Conservation (phyloP, 2,329 filamentous ascomycete genomes). For the Fusarium longipes region DNA sequence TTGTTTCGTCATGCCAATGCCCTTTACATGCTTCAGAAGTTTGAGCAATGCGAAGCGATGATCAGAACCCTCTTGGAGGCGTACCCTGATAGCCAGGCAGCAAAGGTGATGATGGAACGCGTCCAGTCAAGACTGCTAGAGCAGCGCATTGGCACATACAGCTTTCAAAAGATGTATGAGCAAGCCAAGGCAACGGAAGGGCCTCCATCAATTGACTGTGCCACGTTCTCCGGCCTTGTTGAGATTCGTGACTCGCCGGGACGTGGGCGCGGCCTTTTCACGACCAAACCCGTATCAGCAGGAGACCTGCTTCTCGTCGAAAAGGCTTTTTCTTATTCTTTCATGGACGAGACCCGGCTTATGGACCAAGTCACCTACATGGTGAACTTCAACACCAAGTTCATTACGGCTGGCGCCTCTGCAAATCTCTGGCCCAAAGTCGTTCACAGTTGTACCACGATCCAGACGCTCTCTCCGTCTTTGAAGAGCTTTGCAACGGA, state of each 20-base stretch:
- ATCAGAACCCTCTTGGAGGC: constrained; percentile 47
- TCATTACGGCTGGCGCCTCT: constrained; percentile 52
- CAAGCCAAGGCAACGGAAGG: constrained; percentile 47
- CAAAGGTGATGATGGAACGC: constrained; percentile 47
- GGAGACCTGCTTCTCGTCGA: constrained; percentile 67
- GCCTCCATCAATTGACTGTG: constrained; percentile 59
- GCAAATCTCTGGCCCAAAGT: constrained; percentile 54
- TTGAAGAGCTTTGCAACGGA: constrained; percentile 54
- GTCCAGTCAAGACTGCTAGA: constrained; percentile 52
- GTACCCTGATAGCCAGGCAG: constrained; percentile 51
- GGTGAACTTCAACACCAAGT: constrained; percentile 52
- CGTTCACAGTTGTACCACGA: constrained; percentile 58
- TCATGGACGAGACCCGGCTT: constrained; percentile 39
- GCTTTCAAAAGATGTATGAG: constrained; percentile 52
- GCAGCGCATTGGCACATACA: constrained; percentile 54
- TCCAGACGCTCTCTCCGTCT: constrained; percentile 29
- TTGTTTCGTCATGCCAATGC: not conserved
- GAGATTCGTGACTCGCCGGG: constrained; percentile 54
- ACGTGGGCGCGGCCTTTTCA: constrained; percentile 63
- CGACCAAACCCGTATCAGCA: constrained; percentile 57
- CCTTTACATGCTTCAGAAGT: not conserved
- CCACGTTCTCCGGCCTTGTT: constrained; percentile 58
- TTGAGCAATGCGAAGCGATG: not conserved
- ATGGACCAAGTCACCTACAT: constrained; percentile 27
- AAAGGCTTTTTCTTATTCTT: constrained; percentile 63